Evolutionary conservation across 2,329 filamentous ascomycete genomes (phyloP), one percentile per base, ranked within the genome.

Genomic region (Aplosporella prunicola): DNA sequence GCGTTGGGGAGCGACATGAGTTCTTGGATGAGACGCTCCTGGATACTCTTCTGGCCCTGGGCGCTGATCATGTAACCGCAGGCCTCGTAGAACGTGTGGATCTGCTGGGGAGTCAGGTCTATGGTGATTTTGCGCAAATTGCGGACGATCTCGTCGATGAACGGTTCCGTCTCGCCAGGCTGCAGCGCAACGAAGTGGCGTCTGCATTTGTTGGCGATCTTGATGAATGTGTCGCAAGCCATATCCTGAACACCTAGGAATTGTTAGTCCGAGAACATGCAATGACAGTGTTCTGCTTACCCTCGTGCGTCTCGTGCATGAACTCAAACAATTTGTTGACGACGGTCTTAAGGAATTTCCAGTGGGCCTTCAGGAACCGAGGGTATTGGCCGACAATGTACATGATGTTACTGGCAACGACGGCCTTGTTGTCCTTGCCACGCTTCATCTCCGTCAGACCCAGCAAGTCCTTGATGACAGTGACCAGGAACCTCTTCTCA

Each of bases 241-340:
- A 98, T 98, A 64, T 98, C 91, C 64, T 98, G 93, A 17, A 98
- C 91, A 68, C 86, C 79, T 82, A 18, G 14, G 16, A 20, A 11
- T 11, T 11, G 5, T 35, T 14, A 39, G 39, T 29, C 25, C n/a
- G 23, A 11, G 7, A 23, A 30, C n/a, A 17, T 11, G 8, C 20
- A 20, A n/a, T 14, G 20, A 9, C 13, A 20, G 17, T 7, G 13
- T 27, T 13, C 5, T 40, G 59, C 72, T 51, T 63, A 80, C 84
- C 91, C 68, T 98, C 91, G 55, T 98, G 91, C 1, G 91, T 96
- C 63, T 98, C 91, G 61, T 98, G 91, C 91, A 98, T 98, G 58
- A 98, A 98, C 66, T 98, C 91, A 54, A 98, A 98, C 5, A 98
- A 74, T 69, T 98, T 98, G 67, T 98, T 98, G 55, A 98, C 91